phyloP scores from a whole-genome alignment of 2,329 filamentous ascomycete genomes.

The Aspergillus novoparasiticus region DNA sequence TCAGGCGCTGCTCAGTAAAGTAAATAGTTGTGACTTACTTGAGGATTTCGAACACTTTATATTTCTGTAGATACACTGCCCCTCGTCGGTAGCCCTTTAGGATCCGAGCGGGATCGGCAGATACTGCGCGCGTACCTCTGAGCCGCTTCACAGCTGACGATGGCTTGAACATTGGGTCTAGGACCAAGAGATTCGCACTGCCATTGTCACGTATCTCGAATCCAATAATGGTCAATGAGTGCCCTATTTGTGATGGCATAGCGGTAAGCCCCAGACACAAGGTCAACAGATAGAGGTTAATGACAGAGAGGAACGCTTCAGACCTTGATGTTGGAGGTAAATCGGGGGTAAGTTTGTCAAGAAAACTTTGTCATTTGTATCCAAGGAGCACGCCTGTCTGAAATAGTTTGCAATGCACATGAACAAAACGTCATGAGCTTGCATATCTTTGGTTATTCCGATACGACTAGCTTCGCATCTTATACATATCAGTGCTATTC shows the following conservation, averaged over 20 bases:
- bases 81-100: conserved; percentile 76
- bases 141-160: conserved; percentile 64
- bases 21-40: conserved; percentile 52
- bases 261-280: background rate
- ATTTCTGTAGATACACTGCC: conserved; percentile 66
- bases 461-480: conserved; percentile 66
- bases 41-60: conserved; percentile 77
- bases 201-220: conserved; percentile 71
- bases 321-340: conserved; percentile 83
- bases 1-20: background rate
- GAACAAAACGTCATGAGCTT: conserved; percentile 58
- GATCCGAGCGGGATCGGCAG: conserved; percentile 54
- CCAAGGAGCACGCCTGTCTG: conserved; percentile 50
- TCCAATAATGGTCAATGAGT: conserved; percentile 88
- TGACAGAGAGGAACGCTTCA: conserved; percentile 11
- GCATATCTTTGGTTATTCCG: conserved; percentile 48
- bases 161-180: conserved; percentile 82
- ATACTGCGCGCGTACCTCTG: conserved; percentile 47
- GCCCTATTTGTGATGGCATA: conserved; percentile 53
- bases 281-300: background rate
- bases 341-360: conserved; percentile 76
- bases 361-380: conserved; percentile 63
- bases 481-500: conserved; percentile 14
- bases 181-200: conserved; percentile 72
- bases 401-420: conserved; percentile 78